phyloP scores from a whole-genome alignment of 495 filamentous ascomycete genomes.

The Pyrenula aspistea region DNA sequence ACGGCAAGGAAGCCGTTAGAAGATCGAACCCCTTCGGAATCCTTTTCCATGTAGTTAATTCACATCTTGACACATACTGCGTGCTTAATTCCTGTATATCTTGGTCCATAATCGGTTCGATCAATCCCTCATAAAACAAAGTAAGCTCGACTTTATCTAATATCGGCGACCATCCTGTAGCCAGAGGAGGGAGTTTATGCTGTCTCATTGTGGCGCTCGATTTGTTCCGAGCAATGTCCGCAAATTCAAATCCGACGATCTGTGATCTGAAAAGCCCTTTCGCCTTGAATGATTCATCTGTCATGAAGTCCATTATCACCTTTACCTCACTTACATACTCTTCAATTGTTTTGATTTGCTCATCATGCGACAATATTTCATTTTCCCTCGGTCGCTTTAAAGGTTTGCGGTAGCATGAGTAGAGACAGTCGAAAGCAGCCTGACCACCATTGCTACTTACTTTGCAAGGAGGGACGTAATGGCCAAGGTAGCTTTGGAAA shows the following conservation, averaged over 20 bases:
- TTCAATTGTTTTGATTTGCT: not conserved
- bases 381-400: not conserved
- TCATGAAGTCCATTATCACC: not conserved
- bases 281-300: not conserved
- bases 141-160: not conserved
- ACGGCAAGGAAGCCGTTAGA: not conserved
- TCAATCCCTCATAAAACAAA: not conserved
- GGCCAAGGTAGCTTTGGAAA: not conserved
- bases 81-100: too few relatives aligned
- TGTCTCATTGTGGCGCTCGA: not conserved
- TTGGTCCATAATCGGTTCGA: not conserved
- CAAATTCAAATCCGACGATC: not conserved
- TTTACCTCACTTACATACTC: not conserved
- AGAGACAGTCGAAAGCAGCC: not conserved
- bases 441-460: not conserved
- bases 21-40: not conserved
- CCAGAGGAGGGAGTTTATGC: not conserved
- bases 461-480: not conserved
- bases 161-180: not conserved
- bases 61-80: not conserved
- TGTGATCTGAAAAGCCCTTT: not conserved
- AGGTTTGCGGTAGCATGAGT: not conserved
- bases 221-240: not conserved
- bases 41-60: not conserved
- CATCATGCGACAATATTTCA: not conserved